Evolutionary conservation across 139 green algal species (phyloP).

Genomic region (Auxenochlorella pyrenoidosa): DNA sequence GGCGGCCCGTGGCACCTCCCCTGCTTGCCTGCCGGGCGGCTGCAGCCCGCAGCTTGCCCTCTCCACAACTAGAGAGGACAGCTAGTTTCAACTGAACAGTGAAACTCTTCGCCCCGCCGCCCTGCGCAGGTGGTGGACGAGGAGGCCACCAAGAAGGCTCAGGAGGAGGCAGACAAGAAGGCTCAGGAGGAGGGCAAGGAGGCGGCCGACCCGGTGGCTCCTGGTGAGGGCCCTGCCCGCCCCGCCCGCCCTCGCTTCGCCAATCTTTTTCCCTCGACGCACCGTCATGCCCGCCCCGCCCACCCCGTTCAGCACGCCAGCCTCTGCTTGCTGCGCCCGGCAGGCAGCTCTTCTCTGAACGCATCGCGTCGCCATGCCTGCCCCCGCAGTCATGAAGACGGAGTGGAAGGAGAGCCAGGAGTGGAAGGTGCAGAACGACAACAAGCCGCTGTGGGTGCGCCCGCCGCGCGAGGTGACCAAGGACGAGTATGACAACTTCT

Average conservation of each 20-base stretch:
- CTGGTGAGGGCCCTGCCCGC: background rate
- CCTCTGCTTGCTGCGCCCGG: too few species aligned
- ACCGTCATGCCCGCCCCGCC: too few species aligned
- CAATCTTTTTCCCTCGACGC: too few species aligned
- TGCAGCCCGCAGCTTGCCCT: too few species aligned
- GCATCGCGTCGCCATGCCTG: too few species aligned
- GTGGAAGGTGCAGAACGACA: constrained; percentile 93
- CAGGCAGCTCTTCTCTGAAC: too few species aligned
- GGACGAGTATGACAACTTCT: constrained; percentile 97
- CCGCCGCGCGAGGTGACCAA: constrained; percentile 77
- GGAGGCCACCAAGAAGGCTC: constrained; percentile 80
- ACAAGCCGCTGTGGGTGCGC: constrained; percentile 97
- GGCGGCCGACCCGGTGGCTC: constrained; percentile 70
- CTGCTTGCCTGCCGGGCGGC: too few species aligned
- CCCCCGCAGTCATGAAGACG: constrained; percentile 85
- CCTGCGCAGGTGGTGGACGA: constrained; percentile 54
- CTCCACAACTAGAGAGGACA: too few species aligned
- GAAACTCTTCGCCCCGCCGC: too few species aligned
- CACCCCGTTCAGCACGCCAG: too few species aligned
- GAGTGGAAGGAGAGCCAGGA: constrained; percentile 83
- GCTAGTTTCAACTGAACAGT: too few species aligned
- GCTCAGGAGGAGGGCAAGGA: constrained; percentile 77
- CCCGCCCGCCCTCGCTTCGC: background rate
- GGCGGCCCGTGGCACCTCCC: too few species aligned
- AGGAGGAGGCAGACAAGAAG: constrained; percentile 80